Percentiles rank a stretch among this genome's conserved stretches.
Evolutionary conservation across 164 flowering plant species (phyloP).

Genomic region (Santalum album): DNA sequence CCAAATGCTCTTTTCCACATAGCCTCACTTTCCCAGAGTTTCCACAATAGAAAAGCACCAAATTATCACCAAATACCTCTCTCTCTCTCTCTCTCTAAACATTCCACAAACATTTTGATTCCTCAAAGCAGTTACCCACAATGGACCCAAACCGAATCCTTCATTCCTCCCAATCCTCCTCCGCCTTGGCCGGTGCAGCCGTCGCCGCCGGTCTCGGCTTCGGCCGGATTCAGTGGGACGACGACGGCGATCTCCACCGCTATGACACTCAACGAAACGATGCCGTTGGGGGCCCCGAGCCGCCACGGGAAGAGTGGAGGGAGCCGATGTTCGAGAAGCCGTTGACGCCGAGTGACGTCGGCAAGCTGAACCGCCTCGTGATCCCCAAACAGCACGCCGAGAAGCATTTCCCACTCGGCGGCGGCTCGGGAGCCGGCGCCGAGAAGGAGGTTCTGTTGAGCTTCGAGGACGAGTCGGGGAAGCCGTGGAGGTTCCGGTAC

Average conservation of each 20-base stretch:
- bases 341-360: slow-evolving; percentile 90
- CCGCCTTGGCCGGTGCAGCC: slow-evolving; percentile 1
- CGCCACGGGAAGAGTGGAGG: too few species aligned
- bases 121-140: slow-evolving; percentile 3
- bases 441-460: slow-evolving; percentile 58
- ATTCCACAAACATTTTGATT: slow-evolving; percentile 11
- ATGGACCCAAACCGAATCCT: slow-evolving; percentile 14
- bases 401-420: slow-evolving; percentile 63
- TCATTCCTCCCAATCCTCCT: slow-evolving; percentile 8
- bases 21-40: too few species aligned
- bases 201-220: slow-evolving; percentile 10
- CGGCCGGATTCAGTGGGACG: slow-evolving; percentile 12
- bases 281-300: slow-evolving; percentile 3
- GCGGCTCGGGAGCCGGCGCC: slow-evolving; percentile 27
- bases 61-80: too few species aligned
- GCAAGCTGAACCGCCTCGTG: slow-evolving; percentile 88
- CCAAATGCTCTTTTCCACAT: too few species aligned
- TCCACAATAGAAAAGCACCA: too few species aligned
- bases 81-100: slow-evolving; percentile 15
- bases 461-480: slow-evolving; percentile 77
- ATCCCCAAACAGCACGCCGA: slow-evolving; percentile 97
- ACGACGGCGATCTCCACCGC: slow-evolving; percentile 13
- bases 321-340: slow-evolving; percentile 82
- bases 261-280: neutral
- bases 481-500: slow-evolving; percentile 75